Evolutionary conservation across 78 protist species (phyloP), one percentile per base, ranked within the genome.

Genomic region (Dictyostelium firmibasis): DNA sequence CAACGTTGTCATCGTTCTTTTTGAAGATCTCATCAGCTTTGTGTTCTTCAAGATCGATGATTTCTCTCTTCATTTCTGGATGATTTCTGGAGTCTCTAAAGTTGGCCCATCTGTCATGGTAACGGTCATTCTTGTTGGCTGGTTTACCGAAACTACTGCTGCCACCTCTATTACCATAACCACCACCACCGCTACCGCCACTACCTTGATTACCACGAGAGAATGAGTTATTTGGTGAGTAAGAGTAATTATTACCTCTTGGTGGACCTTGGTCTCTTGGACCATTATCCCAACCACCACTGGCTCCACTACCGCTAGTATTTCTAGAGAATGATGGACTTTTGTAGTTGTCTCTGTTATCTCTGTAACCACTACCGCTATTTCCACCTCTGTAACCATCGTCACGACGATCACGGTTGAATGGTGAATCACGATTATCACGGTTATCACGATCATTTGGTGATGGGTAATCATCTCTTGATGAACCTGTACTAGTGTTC

Each of bases 1-100:
- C 92, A 60, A 72, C 29, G 25, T 81, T 81, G 11, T 81, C 72
- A 23, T 27, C 10, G 31, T 89, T 89, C 38, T 77, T 53, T 47
- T 89, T 89, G 83, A 89, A 89, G 23, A 87, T 78, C 67, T 87
- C 93, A 9, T 87, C 93, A 27, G 64, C 94, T n/a, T 69, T 78
- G 14, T 78, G 60, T 33, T 78, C 94, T n/a, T 89, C 94, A 0
- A 81, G 47, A 13, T 78, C 79, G 20, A 84, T 57, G 7, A 79
- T 41, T 64, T 89, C 94, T 64, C 82, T 81, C 36, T 35, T 78
- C 70, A 81, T 64, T 14, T 78, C 94, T 43, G 79, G 72, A 47
- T 41, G 27, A 44, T 79, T 18, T 69, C 94, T 62, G 4, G 87
- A 20, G 70, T 89, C 94, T 31, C 50, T 57, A 72, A 25, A 89